Conservation (phyloP, 192 early-diverging fungal genomes). For the Coemansia interrupta region DNA sequence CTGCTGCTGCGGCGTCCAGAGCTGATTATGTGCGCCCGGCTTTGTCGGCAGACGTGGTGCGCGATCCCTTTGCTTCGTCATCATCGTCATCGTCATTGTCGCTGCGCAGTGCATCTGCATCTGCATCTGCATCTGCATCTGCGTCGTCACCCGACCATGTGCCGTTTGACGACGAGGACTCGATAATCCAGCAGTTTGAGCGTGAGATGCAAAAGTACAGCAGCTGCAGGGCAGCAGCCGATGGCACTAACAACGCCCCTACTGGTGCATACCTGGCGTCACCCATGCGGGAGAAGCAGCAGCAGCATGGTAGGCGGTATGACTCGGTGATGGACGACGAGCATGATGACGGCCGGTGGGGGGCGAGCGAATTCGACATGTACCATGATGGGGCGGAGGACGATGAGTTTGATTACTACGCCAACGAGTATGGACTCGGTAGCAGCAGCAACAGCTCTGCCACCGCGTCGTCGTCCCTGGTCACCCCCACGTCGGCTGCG, state of each 20-base stretch:
- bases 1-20: no score
- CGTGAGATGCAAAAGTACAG: constrained; percentile 50
- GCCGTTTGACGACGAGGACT: constrained; percentile 51
- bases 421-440: constrained; percentile 1
- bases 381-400: constrained; percentile 13
- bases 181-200: constrained; percentile 54
- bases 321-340: constrained; percentile 9
- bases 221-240: background rate
- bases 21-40: no score
- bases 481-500: background rate
- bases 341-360: constrained; percentile 12
- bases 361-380: constrained; percentile 24
- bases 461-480: no score
- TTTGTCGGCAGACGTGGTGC: constrained; percentile 20
- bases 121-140: background rate
- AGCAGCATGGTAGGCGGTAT: constrained; percentile 1
- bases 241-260: background rate
- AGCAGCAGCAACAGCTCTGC: background rate
- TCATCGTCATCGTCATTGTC: background rate
- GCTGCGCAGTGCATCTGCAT: constrained; percentile 4
- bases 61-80: constrained; percentile 26
- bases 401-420: constrained; percentile 17
- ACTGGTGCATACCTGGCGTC: background rate
- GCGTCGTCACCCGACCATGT: constrained; percentile 22
- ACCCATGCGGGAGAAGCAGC: background rate